Evolutionary conservation across 768 basidiomycete species (phyloP).

Genomic region (Pleurotus cornucopiae): DNA sequence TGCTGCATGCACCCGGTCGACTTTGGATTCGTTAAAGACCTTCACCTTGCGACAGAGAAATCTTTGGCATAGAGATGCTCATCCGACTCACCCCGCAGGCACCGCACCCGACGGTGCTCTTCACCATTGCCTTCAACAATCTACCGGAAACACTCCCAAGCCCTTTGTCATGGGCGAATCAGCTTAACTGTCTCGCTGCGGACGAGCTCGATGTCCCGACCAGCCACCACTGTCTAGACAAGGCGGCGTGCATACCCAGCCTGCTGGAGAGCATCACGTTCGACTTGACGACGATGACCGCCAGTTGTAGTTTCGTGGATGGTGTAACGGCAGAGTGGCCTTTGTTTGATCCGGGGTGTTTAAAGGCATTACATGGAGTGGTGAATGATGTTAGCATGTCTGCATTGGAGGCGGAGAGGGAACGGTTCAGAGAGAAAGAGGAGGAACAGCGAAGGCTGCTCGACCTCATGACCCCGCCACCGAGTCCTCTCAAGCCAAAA

Average conservation of each 20-base stretch:
- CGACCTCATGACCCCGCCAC: slow-evolving; percentile 12
- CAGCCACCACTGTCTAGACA: slow-evolving; percentile 55
- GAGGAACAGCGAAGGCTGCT: slow-evolving; percentile 22
- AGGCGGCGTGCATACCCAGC: slow-evolving; percentile 50
- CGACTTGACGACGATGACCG: slow-evolving; percentile 43
- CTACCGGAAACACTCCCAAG: slow-evolving; percentile 36
- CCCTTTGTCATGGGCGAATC: slow-evolving; percentile 51
- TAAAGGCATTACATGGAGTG: slow-evolving; percentile 45
- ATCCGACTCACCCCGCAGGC: slow-evolving; percentile 46
- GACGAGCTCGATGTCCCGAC: slow-evolving; percentile 52
- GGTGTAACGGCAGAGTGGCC: slow-evolving; percentile 46
- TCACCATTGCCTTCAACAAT: slow-evolving; percentile 48
- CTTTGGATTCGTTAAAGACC: not conserved
- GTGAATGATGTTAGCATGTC: slow-evolving; percentile 48
- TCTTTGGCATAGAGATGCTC: slow-evolving; percentile 36
- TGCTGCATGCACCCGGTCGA: not conserved
- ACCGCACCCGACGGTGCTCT: slow-evolving; percentile 51
- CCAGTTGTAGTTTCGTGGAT: slow-evolving; percentile 56
- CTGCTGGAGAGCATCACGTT: slow-evolving; percentile 59
- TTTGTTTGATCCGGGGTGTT: slow-evolving; percentile 32
- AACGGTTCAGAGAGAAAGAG: slow-evolving; percentile 25
- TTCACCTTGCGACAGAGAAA: not conserved
- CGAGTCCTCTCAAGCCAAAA: slow-evolving; percentile 26
- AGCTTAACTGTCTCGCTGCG: slow-evolving; percentile 39
- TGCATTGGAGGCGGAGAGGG: slow-evolving; percentile 35